Evolutionary conservation across 768 basidiomycete genomes (phyloP).

Genomic region (Termitomyces eurrhizus): DNA sequence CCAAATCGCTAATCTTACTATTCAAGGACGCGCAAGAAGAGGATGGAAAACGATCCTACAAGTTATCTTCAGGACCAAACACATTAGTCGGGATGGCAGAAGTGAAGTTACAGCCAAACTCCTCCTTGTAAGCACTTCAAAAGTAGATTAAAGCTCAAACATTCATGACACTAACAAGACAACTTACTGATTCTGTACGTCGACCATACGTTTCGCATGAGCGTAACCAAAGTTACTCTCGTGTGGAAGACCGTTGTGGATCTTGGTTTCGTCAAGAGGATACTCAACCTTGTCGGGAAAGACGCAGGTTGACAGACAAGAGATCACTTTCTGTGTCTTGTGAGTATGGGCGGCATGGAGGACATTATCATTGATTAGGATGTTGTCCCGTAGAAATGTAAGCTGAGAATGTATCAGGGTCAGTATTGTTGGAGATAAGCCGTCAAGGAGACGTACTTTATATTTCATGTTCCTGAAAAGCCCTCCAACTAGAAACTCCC

Average conservation of each 20-base stretch:
- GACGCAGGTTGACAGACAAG: constrained; percentile 95
- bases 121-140: constrained; percentile 90
- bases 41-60: constrained; percentile 39
- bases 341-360: constrained; percentile 69
- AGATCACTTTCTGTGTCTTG: constrained; percentile 76
- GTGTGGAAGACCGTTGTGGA: constrained; percentile 91
- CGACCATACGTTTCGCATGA: constrained; percentile 93
- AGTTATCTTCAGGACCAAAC: constrained; percentile 96
- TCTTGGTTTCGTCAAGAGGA: constrained; percentile 89
- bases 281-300: constrained; percentile 95
- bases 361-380: constrained; percentile 94
- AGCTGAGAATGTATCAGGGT: constrained; percentile 37
- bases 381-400: constrained; percentile 92
- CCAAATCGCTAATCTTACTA: constrained; percentile 62
- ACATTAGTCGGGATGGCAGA: constrained; percentile 97
- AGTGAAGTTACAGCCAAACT: constrained; percentile 93
- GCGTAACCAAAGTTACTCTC: constrained; percentile 96
- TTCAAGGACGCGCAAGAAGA: constrained; percentile 6
- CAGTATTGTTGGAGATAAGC: not conserved
- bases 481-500: constrained; percentile 67
- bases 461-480: constrained; percentile 95
- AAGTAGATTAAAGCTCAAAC: not conserved
- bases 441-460: constrained; percentile 51
- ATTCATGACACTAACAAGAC: not conserved
- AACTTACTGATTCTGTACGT: constrained; percentile 88